Conservation (phyloP, 371 early-diverging fungal genomes). For the Mortierella sp. region DNA sequence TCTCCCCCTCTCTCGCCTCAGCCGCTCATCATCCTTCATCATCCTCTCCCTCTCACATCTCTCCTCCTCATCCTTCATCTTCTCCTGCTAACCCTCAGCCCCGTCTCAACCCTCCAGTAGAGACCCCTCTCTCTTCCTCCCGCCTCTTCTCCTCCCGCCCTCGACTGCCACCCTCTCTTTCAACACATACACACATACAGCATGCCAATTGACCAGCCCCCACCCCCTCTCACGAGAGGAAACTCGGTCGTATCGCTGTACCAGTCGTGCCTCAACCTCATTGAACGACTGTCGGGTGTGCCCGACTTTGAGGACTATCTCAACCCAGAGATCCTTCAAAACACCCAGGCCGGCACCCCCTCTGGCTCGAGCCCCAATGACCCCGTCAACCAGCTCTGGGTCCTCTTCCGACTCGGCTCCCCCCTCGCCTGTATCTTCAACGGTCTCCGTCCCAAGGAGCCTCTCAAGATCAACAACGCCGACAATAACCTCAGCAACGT, state of each 20-base stretch:
- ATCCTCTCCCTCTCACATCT: background rate
- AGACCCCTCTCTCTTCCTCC: slow-evolving; percentile 1
- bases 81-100: background rate
- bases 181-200: slow-evolving; percentile 56
- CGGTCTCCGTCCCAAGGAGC: slow-evolving; percentile 63
- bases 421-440: slow-evolving; percentile 72
- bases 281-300: slow-evolving; percentile 70
- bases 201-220: slow-evolving; percentile 53
- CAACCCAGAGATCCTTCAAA: slow-evolving; percentile 59
- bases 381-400: slow-evolving; percentile 90
- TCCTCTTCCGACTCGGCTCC: slow-evolving; percentile 90
- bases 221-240: slow-evolving; percentile 48
- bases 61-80: background rate
- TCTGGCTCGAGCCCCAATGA: slow-evolving; percentile 64
- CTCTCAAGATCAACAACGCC: slow-evolving; percentile 66
- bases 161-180: slow-evolving; percentile 38
- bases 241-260: slow-evolving; percentile 70
- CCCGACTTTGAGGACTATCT: slow-evolving; percentile 73
- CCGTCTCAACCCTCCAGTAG: slow-evolving; percentile 7
- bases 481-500: slow-evolving; percentile 74
- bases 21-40: slow-evolving; percentile 10
- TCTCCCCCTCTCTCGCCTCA: background rate
- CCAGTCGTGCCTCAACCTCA: slow-evolving; percentile 72
- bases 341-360: slow-evolving; percentile 55
- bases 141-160: slow-evolving; percentile 21